phyloP scores from a whole-genome alignment of 441 rosid species.

The Viola pubescens region DNA sequence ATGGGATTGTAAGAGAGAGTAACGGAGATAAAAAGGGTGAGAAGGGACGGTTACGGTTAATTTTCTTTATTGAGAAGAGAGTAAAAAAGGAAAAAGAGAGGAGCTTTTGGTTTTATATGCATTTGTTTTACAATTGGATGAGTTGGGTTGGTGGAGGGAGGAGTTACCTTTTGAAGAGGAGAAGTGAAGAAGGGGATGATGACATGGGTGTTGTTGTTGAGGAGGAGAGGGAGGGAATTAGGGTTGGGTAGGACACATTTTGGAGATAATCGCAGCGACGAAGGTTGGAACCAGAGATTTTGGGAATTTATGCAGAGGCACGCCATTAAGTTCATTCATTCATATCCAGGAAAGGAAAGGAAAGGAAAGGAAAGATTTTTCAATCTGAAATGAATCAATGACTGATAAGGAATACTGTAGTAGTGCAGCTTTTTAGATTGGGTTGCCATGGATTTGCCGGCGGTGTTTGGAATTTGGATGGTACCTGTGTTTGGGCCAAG shows the following conservation, averaged over 20 bases:
- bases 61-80: neutral
- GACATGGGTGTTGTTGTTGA: neutral
- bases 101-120: neutral
- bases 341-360: neutral
- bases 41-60: neutral
- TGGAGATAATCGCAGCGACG: conserved; percentile 40
- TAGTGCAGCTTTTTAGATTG: too few species aligned
- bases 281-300: conserved; percentile 35
- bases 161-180: neutral
- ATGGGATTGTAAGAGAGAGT: neutral
- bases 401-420: too few species aligned
- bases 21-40: neutral
- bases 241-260: conserved; percentile 28
- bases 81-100: neutral
- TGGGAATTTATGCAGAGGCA: conserved; percentile 18
- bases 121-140: neutral
- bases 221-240: conserved; percentile 21
- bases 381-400: too few species aligned
- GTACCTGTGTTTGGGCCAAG: too few species aligned
- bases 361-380: neutral
- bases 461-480: too few species aligned
- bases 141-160: neutral
- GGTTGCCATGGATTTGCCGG: too few species aligned
- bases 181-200: conserved; percentile 13
- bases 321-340: conserved; percentile 36